Base-by-base conservation (phyloP, 176 grass and related monocot genomes). In the Ampelocalamus luodianensis region DNA sequence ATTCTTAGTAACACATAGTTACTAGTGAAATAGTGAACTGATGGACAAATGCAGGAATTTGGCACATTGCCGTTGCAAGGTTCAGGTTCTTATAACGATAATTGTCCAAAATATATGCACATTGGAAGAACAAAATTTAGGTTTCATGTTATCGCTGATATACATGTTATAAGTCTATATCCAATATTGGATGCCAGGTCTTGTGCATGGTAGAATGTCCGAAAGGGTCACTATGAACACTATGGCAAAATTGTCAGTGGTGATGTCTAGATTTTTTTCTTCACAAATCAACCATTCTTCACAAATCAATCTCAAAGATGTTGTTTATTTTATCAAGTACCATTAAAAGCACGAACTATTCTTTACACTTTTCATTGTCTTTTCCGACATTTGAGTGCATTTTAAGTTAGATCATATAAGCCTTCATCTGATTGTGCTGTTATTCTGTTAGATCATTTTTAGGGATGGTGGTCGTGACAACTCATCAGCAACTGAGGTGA, bases 401-500 rank as follows among this genome's bases (percentile, higher is more conserved):
- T 36, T 40, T 68, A 36, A 53, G 12, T 24, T 74, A 40, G 6
- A 59, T 39, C 11, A 36, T 82, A 43, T 38, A 17, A 38, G 60
- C 27, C 55, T 73, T 48, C 12, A 64, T 9, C 50, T 87, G 64
- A 87, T 69, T 53, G 13, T 77, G 65, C 16, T 78, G 4, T 79
- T 88, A 45, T 75, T 87, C 2, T 85, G n/a, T 10, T 78, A 90
- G 88, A 45, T 68, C 67, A 87, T 85, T 58, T 53, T 66, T 32
- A 82, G 76, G 78, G 87, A 86, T 79, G 76, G 81, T 74, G 55
- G 67, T 54, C 65, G 9, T 88, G 80, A 89, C 22, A 86, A 20
- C 70, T 73, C 78, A 65, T 18, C 79, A 40, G 29, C 84, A 27
- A 86, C 83, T 76, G 92, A 87, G 90, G 95, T 97, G 74, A 64